Percentiles rank a stretch among this genome's conserved stretches.
Evolutionary conservation across 163 green algal species (phyloP).

Genomic region (Prototheca wickerhamii): DNA sequence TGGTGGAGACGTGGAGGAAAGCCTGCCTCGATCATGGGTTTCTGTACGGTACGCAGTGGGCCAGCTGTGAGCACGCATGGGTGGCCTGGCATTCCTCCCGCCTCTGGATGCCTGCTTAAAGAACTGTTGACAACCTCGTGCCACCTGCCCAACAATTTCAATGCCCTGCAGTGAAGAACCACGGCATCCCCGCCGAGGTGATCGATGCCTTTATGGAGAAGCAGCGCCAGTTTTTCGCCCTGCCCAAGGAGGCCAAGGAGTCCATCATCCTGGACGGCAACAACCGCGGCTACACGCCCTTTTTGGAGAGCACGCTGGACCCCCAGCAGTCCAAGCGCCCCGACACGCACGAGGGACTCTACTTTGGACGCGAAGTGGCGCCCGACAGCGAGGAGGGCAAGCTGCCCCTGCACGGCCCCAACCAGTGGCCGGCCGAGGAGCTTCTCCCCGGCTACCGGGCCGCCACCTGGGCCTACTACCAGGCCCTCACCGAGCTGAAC

Average conservation of each 20-base stretch:
- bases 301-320: constrained; percentile 74
- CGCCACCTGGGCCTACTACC: constrained; percentile 23
- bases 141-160: not conserved
- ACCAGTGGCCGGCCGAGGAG: constrained; percentile 38
- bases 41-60: constrained; percentile 12
- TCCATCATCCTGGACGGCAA: constrained; percentile 49
- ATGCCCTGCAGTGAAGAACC: constrained; percentile 52
- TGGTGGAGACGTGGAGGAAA: not conserved
- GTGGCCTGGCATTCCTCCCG: too few relatives aligned
- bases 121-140: not conserved
- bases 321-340: constrained; percentile 29
- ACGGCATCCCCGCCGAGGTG: constrained; percentile 53
- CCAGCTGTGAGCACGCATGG: too few relatives aligned
- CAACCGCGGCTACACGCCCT: constrained; percentile 62
- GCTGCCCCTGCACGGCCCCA: constrained; percentile 40
- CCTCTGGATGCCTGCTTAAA: too few relatives aligned
- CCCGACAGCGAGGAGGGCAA: constrained; percentile 20
- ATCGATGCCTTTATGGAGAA: constrained; percentile 43
- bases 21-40: constrained; percentile 19
- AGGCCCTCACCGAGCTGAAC: constrained; percentile 10
- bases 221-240: constrained; percentile 55
- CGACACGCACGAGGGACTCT: constrained; percentile 34
- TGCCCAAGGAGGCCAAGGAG: constrained; percentile 63
- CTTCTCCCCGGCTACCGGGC: constrained; percentile 31
- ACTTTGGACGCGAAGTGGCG: constrained; percentile 32